These are phyloP conservation scores for Clarireedia hainanense DNA, from an alignment of 2,329 filamentous ascomycete genomes.

Conservation along the genomic window DNA sequence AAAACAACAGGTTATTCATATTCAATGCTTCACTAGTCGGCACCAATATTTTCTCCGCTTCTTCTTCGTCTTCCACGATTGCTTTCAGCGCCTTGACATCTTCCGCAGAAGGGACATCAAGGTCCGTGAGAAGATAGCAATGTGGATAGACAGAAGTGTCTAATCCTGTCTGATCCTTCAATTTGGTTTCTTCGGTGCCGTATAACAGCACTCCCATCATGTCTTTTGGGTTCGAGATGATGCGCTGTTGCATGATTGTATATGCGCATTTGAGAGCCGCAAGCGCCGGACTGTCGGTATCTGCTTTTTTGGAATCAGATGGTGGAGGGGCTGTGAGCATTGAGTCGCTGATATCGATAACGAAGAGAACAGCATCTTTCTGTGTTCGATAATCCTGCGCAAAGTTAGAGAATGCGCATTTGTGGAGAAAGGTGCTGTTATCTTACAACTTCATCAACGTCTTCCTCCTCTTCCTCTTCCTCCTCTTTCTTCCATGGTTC, in stretches of 20 bases:
- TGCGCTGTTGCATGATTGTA: constrained; percentile 93
- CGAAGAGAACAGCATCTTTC: constrained; percentile 97
- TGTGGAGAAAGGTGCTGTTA: constrained; percentile 8
- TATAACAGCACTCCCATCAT: constrained; percentile 96
- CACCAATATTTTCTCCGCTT: constrained; percentile 58
- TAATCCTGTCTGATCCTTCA: constrained; percentile 51
- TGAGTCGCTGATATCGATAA: constrained; percentile 81
- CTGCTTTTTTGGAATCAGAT: constrained; percentile 64
- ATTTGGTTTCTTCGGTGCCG: constrained; percentile 78
- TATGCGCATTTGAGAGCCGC: constrained; percentile 93
- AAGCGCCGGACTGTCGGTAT: constrained; percentile 67
- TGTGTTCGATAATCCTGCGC: constrained; percentile 75
- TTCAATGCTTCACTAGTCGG: constrained; percentile 62
- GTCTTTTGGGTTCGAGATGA: constrained; percentile 91
- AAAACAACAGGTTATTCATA: constrained; percentile 88
- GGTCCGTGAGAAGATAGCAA: constrained; percentile 83
- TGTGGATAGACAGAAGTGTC: constrained; percentile 68
- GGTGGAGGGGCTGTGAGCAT: constrained; percentile 68
- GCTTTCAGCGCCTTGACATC: constrained; percentile 75
- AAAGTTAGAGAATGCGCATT: not conserved
- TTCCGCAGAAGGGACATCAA: constrained; percentile 77
- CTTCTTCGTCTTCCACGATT: constrained; percentile 71
- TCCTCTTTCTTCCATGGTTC: constrained; percentile 37
- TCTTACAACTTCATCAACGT: constrained; percentile 54
- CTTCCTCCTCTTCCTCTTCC: constrained; percentile 65